A percentile compares a stretch with the other conserved stretches of the same genome.
Evolutionary conservation across 2,329 filamentous ascomycete species (phyloP).

Genomic region (Colletotrichum liaoningense): DNA sequence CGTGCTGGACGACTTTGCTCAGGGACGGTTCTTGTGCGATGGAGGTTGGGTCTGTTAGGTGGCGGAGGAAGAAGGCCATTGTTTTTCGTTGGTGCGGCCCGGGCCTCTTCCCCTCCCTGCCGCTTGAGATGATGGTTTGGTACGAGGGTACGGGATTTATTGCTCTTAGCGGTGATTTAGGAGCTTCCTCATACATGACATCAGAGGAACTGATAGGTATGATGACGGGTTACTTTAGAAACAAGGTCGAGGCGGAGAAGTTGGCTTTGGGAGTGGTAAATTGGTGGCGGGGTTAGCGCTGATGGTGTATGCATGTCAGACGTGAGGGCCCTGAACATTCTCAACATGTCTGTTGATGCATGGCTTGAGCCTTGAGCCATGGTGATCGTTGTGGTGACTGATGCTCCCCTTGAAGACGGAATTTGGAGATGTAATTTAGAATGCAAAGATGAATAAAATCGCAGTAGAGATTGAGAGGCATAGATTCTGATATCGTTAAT

Average conservation of each 20-base stretch:
- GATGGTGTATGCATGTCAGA: neutral
- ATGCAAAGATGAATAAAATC: too few species aligned
- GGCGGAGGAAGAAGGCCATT: constrained; percentile 13
- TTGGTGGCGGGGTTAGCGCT: neutral
- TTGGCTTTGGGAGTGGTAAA: too few species aligned
- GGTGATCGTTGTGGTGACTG: too few species aligned
- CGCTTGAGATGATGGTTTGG: too few species aligned
- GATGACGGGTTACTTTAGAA: neutral
- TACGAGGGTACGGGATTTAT: neutral
- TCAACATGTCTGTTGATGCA: too few species aligned
- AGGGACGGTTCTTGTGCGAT: constrained; percentile 5
- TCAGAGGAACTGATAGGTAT: neutral
- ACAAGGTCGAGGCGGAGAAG: neutral
- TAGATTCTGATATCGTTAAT: too few species aligned
- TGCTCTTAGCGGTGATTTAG: neutral
- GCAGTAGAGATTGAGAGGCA: too few species aligned
- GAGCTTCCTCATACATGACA: too few species aligned
- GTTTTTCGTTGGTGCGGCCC: too few species aligned
- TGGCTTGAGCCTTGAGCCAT: too few species aligned
- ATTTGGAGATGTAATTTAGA: neutral
- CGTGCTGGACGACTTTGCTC: neutral
- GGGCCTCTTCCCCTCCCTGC: too few species aligned
- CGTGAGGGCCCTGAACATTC: too few species aligned
- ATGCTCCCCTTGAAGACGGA: neutral
- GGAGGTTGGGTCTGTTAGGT: constrained; percentile 1